Percentiles rank a stretch among this genome's conserved stretches.
phyloP scores from a whole-genome alignment of 2,329 filamentous ascomycete genomes.

The Colletotrichum cereale region DNA sequence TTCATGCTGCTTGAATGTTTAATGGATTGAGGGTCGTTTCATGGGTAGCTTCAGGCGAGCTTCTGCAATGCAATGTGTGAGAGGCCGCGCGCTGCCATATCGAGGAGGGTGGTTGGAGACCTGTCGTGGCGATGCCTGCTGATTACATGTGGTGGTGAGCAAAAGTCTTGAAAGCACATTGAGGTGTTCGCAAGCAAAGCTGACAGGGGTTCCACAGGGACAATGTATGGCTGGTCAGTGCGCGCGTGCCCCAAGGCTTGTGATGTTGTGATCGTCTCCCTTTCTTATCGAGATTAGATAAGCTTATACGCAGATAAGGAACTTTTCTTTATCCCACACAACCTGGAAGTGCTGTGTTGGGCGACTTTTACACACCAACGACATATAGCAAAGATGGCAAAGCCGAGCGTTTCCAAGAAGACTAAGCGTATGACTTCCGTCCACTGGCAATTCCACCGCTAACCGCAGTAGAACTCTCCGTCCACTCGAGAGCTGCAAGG shows the following conservation, averaged over 20 bases:
- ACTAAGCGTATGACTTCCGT: conserved; percentile 44
- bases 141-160: conserved; percentile 34
- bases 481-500: conserved; percentile 81
- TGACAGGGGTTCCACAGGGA: conserved; percentile 34
- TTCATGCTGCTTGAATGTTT: conserved; percentile 35
- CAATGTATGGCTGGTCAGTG: conserved; percentile 30
- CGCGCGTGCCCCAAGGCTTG: conserved; percentile 17
- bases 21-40: neutral
- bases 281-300: conserved; percentile 37
- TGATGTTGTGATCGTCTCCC: conserved; percentile 31
- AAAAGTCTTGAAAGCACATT: conserved; percentile 22
- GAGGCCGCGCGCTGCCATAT: conserved; percentile 31
- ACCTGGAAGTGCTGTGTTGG: neutral
- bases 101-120: conserved; percentile 22
- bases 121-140: conserved; percentile 27
- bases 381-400: conserved; percentile 40
- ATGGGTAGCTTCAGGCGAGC: conserved; percentile 36
- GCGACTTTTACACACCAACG: conserved; percentile 20
- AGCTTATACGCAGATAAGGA: conserved; percentile 35
- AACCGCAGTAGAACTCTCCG: conserved; percentile 65
- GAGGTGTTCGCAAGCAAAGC: conserved; percentile 5
- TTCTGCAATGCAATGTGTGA: conserved; percentile 20
- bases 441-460: neutral
- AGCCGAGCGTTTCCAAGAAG: conserved; percentile 46
- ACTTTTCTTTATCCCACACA: conserved; percentile 39